Percentiles rank a stretch among this genome's conserved stretches.
phyloP scores from a whole-genome alignment of 345 rosid genomes.

The Rhizophora mangle region DNA sequence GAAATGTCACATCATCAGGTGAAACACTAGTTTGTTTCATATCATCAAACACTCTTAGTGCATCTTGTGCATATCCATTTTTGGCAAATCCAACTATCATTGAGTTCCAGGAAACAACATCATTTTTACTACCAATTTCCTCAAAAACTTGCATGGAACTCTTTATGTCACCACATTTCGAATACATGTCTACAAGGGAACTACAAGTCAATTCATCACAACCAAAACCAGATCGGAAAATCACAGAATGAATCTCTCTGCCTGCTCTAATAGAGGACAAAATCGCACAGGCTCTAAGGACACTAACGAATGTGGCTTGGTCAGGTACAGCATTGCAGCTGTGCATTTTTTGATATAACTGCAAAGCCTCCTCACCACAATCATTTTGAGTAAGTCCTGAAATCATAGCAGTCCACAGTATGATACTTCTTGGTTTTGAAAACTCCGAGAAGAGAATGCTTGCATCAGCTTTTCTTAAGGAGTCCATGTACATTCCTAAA shows the following conservation, averaged over 20 bases:
- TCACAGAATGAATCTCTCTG: constrained; percentile 58
- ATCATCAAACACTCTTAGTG: constrained; percentile 50
- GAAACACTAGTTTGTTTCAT: constrained; percentile 55
- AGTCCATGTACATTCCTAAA: constrained; percentile 71
- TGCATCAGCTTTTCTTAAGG: constrained; percentile 51
- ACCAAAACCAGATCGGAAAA: constrained; percentile 61
- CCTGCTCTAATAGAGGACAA: constrained; percentile 68
- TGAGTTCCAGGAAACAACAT: constrained; percentile 80
- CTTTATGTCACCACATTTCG: constrained; percentile 84
- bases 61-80: constrained; percentile 84
- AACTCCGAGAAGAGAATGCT: constrained; percentile 58
- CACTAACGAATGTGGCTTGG: constrained; percentile 88
- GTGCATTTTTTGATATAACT: constrained; percentile 61
- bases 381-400: constrained; percentile 75
- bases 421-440: constrained; percentile 49
- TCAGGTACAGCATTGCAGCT: constrained; percentile 55
- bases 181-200: constrained; percentile 91
- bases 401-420: constrained; percentile 82
- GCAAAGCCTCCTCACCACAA: constrained; percentile 62
- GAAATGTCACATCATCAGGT: constrained; percentile 89
- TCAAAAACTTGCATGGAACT: constrained; percentile 60
- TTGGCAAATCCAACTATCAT: constrained; percentile 90
- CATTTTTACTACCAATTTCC: constrained; percentile 51
- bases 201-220: constrained; percentile 71
- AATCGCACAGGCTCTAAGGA: constrained; percentile 72